Percentiles rank a stretch among this genome's conserved stretches.
Conservation (phyloP, 1,284 basidiomycete genomes). For the Stereum hirsutum region DNA sequence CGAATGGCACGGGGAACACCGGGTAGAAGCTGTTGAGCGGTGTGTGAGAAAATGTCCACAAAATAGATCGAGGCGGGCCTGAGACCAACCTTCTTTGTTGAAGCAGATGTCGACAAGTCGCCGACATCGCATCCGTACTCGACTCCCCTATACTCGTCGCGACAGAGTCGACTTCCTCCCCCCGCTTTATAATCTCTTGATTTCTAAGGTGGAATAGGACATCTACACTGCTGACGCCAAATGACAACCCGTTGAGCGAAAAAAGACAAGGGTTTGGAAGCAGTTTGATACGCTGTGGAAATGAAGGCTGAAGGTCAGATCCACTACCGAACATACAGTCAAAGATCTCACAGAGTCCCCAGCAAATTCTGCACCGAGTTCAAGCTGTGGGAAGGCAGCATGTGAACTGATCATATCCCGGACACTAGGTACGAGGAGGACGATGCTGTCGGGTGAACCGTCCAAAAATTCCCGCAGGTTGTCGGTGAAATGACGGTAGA, state of each 20-base stretch:
- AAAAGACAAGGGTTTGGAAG: constrained; percentile 88
- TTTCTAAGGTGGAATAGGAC: constrained; percentile 82
- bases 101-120: constrained; percentile 72
- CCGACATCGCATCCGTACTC: constrained; percentile 68
- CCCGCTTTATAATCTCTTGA: constrained; percentile 74
- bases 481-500: constrained; percentile 55
- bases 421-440: constrained; percentile 76
- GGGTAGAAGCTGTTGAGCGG: constrained; percentile 76
- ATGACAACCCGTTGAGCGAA: constrained; percentile 75
- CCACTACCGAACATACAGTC: not conserved
- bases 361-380: constrained; percentile 40
- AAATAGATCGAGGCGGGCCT: not conserved
- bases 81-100: constrained; percentile 70
- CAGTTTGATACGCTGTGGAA: constrained; percentile 58
- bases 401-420: constrained; percentile 77
- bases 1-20: constrained; percentile 78
- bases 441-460: constrained; percentile 55
- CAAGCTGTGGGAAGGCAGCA: constrained; percentile 82
- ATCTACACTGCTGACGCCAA: constrained; percentile 79
- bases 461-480: constrained; percentile 54
- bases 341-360: constrained; percentile 36
- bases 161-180: constrained; percentile 53
- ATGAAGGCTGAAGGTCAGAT: no score
- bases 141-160: constrained; percentile 32
- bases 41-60: constrained; percentile 2